These are phyloP conservation scores for Calonectria hongkongensis DNA, from an alignment of 2,329 filamentous ascomycete species.

Conservation along the genomic window DNA sequence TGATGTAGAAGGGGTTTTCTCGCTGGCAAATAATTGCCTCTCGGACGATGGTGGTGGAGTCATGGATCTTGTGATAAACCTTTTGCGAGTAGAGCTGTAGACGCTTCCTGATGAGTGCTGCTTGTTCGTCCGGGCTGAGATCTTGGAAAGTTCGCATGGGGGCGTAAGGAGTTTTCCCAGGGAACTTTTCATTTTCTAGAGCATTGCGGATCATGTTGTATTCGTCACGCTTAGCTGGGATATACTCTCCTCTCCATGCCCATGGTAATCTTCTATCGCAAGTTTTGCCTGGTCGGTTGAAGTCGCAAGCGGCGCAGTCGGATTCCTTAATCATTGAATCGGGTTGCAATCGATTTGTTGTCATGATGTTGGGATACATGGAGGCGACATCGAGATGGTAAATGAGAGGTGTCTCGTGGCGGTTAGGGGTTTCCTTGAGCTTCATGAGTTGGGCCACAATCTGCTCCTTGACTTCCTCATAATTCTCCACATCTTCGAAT, in stretches of 20 bases:
- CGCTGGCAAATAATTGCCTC: conserved; percentile 99
- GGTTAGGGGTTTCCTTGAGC: conserved; percentile 88
- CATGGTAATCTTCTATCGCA: conserved; percentile 96
- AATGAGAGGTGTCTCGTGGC: conserved; percentile 90
- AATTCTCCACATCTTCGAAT: conserved; percentile 86
- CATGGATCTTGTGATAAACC: conserved; percentile 99
- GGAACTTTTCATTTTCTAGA: conserved; percentile 93
- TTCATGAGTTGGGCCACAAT: conserved; percentile 82
- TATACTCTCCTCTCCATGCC: conserved; percentile 98
- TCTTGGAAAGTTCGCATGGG: conserved; percentile 87
- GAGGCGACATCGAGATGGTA: conserved; percentile 99
- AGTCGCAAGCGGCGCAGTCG: conserved; percentile 97
- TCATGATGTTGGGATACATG: conserved; percentile 99
- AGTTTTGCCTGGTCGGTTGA: conserved; percentile 97
- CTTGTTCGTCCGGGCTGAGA: conserved; percentile 87
- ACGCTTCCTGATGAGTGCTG: conserved; percentile 86
- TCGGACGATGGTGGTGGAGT: conserved; percentile 91
- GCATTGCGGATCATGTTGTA: conserved; percentile 99
- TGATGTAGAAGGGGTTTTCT: conserved; percentile 98
- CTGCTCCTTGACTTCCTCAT: conserved; percentile 88
- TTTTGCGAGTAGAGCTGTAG: conserved; percentile 97
- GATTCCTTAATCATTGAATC: conserved; percentile 99
- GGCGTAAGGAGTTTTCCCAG: conserved; percentile 83
- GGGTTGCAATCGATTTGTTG: conserved; percentile 96
- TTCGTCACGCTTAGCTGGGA: conserved; percentile 96